A percentile compares a stretch with the other conserved stretches of the same genome.
phyloP scores from a whole-genome alignment of 306 rosid genomes.

The Clitoria ternatea region DNA sequence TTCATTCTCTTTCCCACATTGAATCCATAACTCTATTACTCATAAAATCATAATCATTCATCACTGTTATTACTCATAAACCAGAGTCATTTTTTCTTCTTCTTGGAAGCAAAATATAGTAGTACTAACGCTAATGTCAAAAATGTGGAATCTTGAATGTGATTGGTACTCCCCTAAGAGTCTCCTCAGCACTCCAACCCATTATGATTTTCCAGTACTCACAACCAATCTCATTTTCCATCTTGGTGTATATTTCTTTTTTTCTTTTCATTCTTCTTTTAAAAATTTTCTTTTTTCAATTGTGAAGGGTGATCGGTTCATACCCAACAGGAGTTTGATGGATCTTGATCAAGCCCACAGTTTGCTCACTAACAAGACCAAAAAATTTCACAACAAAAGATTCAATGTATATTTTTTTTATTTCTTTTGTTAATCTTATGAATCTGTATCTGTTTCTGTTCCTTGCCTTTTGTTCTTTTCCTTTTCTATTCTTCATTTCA shows the following conservation, averaged over 20 bases:
- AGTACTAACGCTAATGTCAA: neutral
- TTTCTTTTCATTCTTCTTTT: neutral
- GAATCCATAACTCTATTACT: no score
- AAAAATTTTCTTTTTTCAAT: neutral
- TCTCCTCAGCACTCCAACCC: constrained; percentile 44
- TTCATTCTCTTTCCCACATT: no score
- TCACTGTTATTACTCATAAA: neutral
- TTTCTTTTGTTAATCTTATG: neutral
- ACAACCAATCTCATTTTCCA: neutral
- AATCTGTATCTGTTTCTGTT: neutral
- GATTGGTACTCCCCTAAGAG: constrained; percentile 78
- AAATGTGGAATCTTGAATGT: constrained; percentile 49
- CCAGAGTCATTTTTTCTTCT: neutral
- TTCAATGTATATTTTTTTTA: constrained; percentile 34
- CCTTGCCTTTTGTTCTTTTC: no score
- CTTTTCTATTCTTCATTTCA: neutral
- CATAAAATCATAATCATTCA: no score
- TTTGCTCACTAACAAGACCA: constrained; percentile 56
- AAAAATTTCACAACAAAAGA: constrained; percentile 20
- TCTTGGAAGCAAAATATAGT: neutral
- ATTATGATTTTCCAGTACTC: constrained; percentile 61
- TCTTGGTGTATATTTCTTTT: neutral
- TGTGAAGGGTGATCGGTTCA: constrained; percentile 74
- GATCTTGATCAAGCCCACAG: constrained; percentile 90
- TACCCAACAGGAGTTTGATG: constrained; percentile 90